Base-by-base conservation (phyloP, 2,329 filamentous ascomycete genomes). In the Sclerotiophoma versabilis region DNA sequence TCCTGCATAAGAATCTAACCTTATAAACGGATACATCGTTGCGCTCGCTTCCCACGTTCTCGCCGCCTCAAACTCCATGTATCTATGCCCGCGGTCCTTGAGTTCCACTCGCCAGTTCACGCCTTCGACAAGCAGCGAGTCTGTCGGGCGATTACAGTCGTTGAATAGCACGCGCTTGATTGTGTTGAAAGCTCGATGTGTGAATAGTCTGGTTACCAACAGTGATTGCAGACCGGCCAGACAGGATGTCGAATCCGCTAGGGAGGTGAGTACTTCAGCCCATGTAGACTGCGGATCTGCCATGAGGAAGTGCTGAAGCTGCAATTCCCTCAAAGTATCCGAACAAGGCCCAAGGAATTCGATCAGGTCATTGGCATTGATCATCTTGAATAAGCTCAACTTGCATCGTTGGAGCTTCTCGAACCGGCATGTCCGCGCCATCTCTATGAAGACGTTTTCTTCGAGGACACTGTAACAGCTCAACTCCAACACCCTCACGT, bases 381-480 rank as follows among this genome's bases (percentile, higher is more conserved):
- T 17, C 15, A 46, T 11, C 2, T 17, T 26, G 10, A 46, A 29
- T 2, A 32, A n/a, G 10, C 25, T 22, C 15, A 52, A 14, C 10
- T 20, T 41, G 22, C 43, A 33, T 26, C 5, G 2, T 17, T 46
- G 15, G 6, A 52, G 29, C 14, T 7, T 46, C 10, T 32, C 42
- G n/a, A 52, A 41, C 2, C 14, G 29, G 10, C 49, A 41, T 2
- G 15, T 20, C 10, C 41, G n/a, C 5, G 66, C 64, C 57, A 72
- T 63, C 12, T 65, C 58, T 2, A 50, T 49, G 17, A 73, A 63
- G 0, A 70, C 33, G 29, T 71, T 53, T 0, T 29, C 45, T 15
- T 73, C 66, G 4, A 72, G 53, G 14, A 23, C 58, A 30, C 64
- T 70, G 23, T 62, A 68, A 42, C 63, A 70, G 17, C 62, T 66